Evolutionary conservation across 371 early-diverging fungal species (phyloP), one percentile per base, ranked within the genome.

Genomic region (Mucor velutinosus): DNA sequence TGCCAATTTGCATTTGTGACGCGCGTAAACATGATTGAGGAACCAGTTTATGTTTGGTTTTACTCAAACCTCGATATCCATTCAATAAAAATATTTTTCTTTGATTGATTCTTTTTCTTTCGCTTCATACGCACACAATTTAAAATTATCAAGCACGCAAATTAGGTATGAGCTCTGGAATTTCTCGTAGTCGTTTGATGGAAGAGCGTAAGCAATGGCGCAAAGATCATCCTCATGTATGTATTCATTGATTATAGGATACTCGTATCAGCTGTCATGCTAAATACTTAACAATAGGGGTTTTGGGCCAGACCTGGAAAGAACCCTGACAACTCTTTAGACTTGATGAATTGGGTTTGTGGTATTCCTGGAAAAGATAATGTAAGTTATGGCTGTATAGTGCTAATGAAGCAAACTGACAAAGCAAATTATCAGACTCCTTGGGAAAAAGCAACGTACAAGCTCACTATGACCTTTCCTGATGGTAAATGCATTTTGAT

Each of bases 131-230:
- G 25, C n/a, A 30, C 17, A 60, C 37, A 37, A 37, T 37, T 37
- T 37, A 37, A 37, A 7, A 14, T 12, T 14, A 37, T 4, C 1
- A 37, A 37, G 14, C 37, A 37, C 37, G 12, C n/a, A 32, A 14
- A 10, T 30, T 43, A 29, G 62, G 59, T 41, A 84, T 84, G 82
- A 90, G 88, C 78, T 85, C 90, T 41, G 92, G 91, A 62, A 92
- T 95, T 70, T 87, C 92, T 60, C 84, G 85, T 60, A 84, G 80
- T 55, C 88, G 99, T 35, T 85, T 99, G 45, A 86, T 92, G 67
- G 96, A 98, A 79, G 99, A 99, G 82, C 86, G 98, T 61, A 97
- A 97, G 76, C 95, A 95, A 73, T 99, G 99, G 99, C 79, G 98
- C 63, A 97, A 96, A 79, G 99, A 97, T 72, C 97, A 97, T 75